Conservation (phyloP, 495 filamentous ascomycete species). For the Aspergillus cristatus region DNA sequence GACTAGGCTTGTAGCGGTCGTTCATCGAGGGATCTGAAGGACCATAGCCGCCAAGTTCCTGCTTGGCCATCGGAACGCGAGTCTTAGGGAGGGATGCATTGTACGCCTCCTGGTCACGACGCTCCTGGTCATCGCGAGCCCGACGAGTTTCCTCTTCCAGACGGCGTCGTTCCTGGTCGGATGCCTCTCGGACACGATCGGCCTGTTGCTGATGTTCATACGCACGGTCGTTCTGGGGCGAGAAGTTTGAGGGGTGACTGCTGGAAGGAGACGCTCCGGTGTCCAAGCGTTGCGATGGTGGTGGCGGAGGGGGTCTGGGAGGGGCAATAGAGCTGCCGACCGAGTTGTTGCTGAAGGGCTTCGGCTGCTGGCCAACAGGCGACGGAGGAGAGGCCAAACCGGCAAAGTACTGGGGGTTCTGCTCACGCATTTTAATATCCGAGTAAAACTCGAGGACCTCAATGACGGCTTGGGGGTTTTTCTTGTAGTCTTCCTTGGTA, state of each 20-base stretch:
- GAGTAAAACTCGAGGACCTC: slow-evolving; percentile 97
- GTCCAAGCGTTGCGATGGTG: slow-evolving; percentile 34
- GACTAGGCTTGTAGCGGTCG: slow-evolving; percentile 71
- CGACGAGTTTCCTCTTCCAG: slow-evolving; percentile 45
- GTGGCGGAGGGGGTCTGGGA: slow-evolving; percentile 58
- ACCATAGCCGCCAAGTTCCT: slow-evolving; percentile 71
- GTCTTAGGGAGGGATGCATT: slow-evolving; percentile 78
- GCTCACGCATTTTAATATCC: slow-evolving; percentile 78
- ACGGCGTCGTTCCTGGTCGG: slow-evolving; percentile 40
- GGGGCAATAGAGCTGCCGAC: slow-evolving; percentile 68
- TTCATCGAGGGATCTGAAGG: slow-evolving; percentile 36
- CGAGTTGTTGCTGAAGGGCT: slow-evolving; percentile 21
- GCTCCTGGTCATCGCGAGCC: slow-evolving; percentile 52
- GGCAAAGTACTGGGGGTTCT: slow-evolving; percentile 71
- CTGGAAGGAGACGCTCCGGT: slow-evolving; percentile 29
- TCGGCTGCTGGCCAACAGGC: slow-evolving; percentile 34
- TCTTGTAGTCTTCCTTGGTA: slow-evolving; percentile 94
- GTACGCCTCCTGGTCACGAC: slow-evolving; percentile 71
- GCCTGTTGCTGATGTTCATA: slow-evolving; percentile 33
- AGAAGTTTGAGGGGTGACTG: slow-evolving; percentile 13
- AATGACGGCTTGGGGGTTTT: slow-evolving; percentile 95
- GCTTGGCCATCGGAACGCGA: slow-evolving; percentile 69
- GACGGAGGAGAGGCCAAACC: slow-evolving; percentile 50
- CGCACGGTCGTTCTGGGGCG: slow-evolving; percentile 32
- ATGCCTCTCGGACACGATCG: slow-evolving; percentile 41